These are phyloP conservation scores for Pestalotiopsis sp. DNA, from an alignment of 2,329 filamentous ascomycete genomes.

Conservation along the genomic window DNA sequence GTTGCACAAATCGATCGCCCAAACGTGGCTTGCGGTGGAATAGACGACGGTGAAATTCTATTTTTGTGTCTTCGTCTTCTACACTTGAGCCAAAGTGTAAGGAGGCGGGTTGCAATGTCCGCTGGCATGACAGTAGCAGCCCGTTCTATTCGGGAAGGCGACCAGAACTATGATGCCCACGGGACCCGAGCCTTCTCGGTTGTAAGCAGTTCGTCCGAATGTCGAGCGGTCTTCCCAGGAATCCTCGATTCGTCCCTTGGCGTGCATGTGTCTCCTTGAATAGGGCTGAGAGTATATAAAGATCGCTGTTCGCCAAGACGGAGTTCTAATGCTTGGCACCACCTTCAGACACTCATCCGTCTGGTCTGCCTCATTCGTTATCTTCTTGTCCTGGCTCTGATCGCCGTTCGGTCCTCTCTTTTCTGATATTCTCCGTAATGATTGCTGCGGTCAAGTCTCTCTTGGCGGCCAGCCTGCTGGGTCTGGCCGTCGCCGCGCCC, in stretches of 20 bases:
- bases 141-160: slow-evolving; percentile 1
- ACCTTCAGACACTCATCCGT: neutral
- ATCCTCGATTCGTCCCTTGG: neutral
- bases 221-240: neutral
- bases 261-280: neutral
- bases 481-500: slow-evolving; percentile 26
- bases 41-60: neutral
- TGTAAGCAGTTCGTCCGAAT: neutral
- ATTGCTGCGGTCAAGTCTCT: slow-evolving; percentile 21
- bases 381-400: neutral
- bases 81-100: neutral
- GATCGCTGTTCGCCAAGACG: neutral
- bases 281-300: slow-evolving; percentile 8
- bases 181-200: neutral
- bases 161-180: neutral
- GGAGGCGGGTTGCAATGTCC: neutral
- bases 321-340: neutral
- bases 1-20: neutral
- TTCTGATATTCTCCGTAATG: slow-evolving; percentile 19
- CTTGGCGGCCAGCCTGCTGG: slow-evolving; percentile 25
- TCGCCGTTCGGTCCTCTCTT: neutral
- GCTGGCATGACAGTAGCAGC: neutral
- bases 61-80: neutral
- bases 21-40: neutral
- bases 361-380: neutral